phyloP scores from a whole-genome alignment of 108 stramenopile species.

The Mayamaea pseudoterrestris region DNA sequence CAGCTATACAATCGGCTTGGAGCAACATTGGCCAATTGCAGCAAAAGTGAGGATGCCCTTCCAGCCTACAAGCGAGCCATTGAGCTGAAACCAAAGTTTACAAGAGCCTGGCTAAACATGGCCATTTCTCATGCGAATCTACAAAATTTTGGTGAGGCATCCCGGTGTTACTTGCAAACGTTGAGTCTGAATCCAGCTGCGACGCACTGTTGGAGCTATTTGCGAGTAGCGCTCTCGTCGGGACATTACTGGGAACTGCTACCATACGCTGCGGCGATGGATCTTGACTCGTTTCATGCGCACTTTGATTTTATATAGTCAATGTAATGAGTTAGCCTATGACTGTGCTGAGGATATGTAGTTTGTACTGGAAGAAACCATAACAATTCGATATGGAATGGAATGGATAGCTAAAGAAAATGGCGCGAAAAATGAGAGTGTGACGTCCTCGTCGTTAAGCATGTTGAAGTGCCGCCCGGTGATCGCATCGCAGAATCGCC shows the following conservation, averaged over 20 bases:
- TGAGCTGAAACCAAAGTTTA: conserved; percentile 83
- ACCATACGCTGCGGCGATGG: conserved; percentile 57
- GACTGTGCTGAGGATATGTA: neutral
- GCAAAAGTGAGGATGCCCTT: conserved; percentile 75
- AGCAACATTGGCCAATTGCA: conserved; percentile 92
- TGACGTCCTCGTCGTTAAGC: no score
- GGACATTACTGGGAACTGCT: conserved; percentile 86
- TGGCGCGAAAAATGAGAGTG: no score
- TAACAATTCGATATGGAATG: no score
- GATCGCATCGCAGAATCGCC: no score
- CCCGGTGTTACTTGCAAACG: conserved; percentile 86
- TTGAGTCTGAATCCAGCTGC: conserved; percentile 84
- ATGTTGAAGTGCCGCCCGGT: no score
- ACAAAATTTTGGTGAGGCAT: conserved; percentile 76
- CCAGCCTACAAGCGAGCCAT: conserved; percentile 72
- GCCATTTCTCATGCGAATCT: conserved; percentile 89
- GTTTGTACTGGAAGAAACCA: no score
- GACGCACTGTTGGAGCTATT: conserved; percentile 89
- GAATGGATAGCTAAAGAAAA: no score
- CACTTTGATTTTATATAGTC: conserved; percentile 85
- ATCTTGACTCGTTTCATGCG: conserved; percentile 59
- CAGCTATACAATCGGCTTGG: conserved; percentile 89
- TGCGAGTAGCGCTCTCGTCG: conserved; percentile 86
- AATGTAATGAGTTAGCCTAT: conserved; percentile 4
- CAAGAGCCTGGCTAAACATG: conserved; percentile 94